These are phyloP conservation scores for Lentinula edodes DNA, from an alignment of 768 basidiomycete species.

Conservation along the genomic window DNA sequence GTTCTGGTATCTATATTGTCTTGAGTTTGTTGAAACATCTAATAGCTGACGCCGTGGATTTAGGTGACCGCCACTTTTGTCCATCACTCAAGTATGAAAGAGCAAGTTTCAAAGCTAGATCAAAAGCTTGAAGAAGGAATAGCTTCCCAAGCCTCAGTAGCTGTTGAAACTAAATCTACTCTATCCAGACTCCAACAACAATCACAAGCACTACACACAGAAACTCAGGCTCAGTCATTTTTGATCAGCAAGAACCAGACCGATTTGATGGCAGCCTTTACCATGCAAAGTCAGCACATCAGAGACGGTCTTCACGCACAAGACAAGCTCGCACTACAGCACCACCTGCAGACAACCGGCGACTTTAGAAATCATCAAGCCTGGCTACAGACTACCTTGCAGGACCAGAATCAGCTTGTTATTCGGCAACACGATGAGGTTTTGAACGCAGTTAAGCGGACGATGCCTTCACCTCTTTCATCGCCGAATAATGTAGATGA, in stretches of 20 bases:
- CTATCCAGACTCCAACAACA: background rate
- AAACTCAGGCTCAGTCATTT: background rate
- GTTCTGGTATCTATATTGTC: background rate
- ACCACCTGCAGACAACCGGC: background rate
- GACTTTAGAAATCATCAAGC: background rate
- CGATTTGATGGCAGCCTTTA: background rate
- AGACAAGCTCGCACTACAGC: background rate
- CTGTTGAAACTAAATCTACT: background rate
- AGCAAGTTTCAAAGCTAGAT: background rate
- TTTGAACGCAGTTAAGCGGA: background rate
- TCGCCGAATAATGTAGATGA: background rate
- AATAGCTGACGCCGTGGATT: background rate
- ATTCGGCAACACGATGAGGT: background rate
- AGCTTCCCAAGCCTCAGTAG: background rate
- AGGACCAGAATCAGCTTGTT: background rate
- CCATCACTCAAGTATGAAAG: background rate
- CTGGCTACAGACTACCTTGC: background rate
- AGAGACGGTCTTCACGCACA: background rate
- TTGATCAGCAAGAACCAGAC: background rate
- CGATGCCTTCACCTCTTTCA: background rate
- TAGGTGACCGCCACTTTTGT: background rate
- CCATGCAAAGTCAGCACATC: background rate
- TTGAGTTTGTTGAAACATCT: background rate
- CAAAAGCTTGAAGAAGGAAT: background rate
- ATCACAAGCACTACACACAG: background rate